Percentiles rank a stretch among this genome's conserved stretches.
Conservation (phyloP, 495 filamentous ascomycete genomes). For the Xylaria castorea region DNA sequence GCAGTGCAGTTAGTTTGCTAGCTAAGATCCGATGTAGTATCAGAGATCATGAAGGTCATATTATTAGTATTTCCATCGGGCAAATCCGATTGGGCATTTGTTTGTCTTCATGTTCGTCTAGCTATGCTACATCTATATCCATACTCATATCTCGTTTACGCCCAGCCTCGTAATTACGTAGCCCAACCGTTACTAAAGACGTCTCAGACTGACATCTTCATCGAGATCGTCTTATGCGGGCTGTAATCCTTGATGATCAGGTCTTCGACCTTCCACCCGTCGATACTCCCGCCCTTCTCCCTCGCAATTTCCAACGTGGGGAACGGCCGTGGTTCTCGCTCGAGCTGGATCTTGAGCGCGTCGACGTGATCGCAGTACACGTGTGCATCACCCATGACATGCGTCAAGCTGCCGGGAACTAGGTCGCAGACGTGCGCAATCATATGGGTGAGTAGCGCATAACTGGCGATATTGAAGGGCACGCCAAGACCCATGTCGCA, state of each 20-base stretch:
- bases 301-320: constrained; percentile 75
- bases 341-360: constrained; percentile 79
- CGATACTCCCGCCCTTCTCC: constrained; percentile 70
- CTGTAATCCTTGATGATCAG: constrained; percentile 88
- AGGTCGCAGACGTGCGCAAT: constrained; percentile 85
- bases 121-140: neutral
- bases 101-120: neutral
- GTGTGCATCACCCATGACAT: constrained; percentile 96
- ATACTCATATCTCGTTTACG: neutral
- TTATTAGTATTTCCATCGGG: neutral
- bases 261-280: constrained; percentile 88
- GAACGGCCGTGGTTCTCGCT: constrained; percentile 80
- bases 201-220: constrained; percentile 91
- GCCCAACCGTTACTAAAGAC: neutral
- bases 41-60: neutral
- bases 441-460: constrained; percentile 93
- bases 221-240: constrained; percentile 86
- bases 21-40: neutral
- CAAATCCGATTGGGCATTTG: neutral
- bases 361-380: constrained; percentile 94
- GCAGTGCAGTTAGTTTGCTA: neutral
- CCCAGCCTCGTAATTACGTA: neutral
- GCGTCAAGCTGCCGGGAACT: constrained; percentile 81
- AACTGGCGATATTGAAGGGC: constrained; percentile 96
- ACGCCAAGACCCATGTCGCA: constrained; percentile 98